Evolutionary conservation across 345 rosid species (phyloP), one percentile per base, ranked within the genome.

Genomic region (Rhizophora apiculata): DNA sequence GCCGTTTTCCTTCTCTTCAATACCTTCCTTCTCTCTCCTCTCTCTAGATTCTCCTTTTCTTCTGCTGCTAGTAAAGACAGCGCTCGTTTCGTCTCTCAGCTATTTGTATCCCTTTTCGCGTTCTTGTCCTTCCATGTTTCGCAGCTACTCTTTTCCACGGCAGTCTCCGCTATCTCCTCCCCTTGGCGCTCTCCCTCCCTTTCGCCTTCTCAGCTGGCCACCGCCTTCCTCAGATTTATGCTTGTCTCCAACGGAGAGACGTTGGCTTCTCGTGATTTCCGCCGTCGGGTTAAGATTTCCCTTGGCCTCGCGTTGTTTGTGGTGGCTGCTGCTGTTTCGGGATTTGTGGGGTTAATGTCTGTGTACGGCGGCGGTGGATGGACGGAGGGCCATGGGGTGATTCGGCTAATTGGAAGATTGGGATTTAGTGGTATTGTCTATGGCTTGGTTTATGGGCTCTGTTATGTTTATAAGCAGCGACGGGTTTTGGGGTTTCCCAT

Each of bases 401-500:
- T 48, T 6, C 66, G 59, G 46, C 39, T 64, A 30, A 30, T 79
- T 71, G 79, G 82, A 26, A 79, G 76, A 60, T 49, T 82, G 36
- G 92, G 89, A 70, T 80, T 89, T 83, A 82, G 88, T 70, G 96
- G 96, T 73, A 91, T 84, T 76, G 85, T 75, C 6, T 72, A 74
- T 32, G 99, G 99, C 5, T 80, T 88, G 72, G 66, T 86, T 30
- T 92, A 92, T 60, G 94, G 82, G 0, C 72, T 62, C 5, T 74
- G 84, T 34, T 87, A 77, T 66, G 78, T 87, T 5, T 77, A 76
- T 34, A 85, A 81, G 79, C 84, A 72, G 27, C 68, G 93, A 76
- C 90, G 99, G 97, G 72, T 92, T 8, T 75, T 95, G 82, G 80
- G 85, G 76, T 95, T 95, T 64, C 96, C 99, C 21, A 87, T 89